A percentile compares a stretch with the other conserved stretches of the same genome.
Conservation (phyloP, 2,329 filamentous ascomycete genomes). For the Epichloe gansuensis region DNA sequence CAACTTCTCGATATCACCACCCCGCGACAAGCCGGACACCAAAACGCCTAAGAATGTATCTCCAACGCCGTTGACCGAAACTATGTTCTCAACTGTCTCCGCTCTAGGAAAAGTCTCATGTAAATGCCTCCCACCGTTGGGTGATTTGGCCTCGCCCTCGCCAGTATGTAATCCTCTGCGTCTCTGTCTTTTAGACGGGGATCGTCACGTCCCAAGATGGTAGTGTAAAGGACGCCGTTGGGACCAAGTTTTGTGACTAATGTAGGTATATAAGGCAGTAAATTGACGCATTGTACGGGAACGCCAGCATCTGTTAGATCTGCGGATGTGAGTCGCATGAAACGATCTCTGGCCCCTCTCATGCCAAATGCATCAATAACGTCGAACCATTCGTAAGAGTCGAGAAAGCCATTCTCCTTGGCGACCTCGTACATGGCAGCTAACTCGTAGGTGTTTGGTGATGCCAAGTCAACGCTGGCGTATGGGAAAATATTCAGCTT, state of each 20-base stretch:
- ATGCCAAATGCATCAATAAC: slow-evolving; percentile 72
- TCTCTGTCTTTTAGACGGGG: slow-evolving; percentile 49
- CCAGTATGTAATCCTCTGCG: slow-evolving; percentile 59
- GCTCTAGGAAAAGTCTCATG: slow-evolving; percentile 59
- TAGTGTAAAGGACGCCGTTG: slow-evolving; percentile 63
- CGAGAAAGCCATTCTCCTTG: slow-evolving; percentile 52
- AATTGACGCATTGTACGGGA: slow-evolving; percentile 69
- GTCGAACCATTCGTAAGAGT: slow-evolving; percentile 61
- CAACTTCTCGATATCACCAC: slow-evolving; percentile 44
- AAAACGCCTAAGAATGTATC: slow-evolving; percentile 85
- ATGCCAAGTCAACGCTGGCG: slow-evolving; percentile 58
- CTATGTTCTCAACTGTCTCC: slow-evolving; percentile 55
- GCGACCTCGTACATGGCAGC: slow-evolving; percentile 66
- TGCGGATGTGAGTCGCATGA: slow-evolving; percentile 54
- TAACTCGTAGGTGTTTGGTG: slow-evolving; percentile 77
- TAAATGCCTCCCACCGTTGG: slow-evolving; percentile 63
- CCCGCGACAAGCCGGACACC: slow-evolving; percentile 61
- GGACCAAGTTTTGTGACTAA: slow-evolving; percentile 75
- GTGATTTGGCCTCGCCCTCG: slow-evolving; percentile 42
- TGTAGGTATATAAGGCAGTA: slow-evolving; percentile 78
- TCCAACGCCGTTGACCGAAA: slow-evolving; percentile 88
- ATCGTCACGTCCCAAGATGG: slow-evolving; percentile 57
- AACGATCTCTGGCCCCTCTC: slow-evolving; percentile 57
- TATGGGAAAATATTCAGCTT: slow-evolving; percentile 43
- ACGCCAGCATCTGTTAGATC: slow-evolving; percentile 67